Evolutionary conservation across 78 protist genomes (phyloP).

Genomic region (Bodo saltans): DNA sequence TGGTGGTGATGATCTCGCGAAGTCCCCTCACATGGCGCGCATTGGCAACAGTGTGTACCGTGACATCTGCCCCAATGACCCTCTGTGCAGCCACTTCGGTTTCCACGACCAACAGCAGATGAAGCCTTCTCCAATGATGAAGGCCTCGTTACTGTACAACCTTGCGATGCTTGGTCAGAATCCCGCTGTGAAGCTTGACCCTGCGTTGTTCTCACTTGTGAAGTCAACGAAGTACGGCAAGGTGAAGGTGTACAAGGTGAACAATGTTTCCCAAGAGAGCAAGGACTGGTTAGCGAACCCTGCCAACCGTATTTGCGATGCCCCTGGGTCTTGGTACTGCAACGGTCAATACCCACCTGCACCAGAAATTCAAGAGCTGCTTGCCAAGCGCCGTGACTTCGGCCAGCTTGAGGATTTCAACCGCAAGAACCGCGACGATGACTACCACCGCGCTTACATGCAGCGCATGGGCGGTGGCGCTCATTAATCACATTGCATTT

Average conservation of each 20-base stretch:
- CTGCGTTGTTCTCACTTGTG: background rate
- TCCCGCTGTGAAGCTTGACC: background rate
- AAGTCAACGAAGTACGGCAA: background rate
- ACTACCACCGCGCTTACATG: background rate
- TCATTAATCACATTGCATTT: too few species aligned
- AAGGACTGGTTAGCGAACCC: background rate
- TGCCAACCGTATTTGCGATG: background rate
- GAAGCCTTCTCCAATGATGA: background rate
- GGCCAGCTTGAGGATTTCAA: background rate
- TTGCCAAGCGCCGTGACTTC: background rate
- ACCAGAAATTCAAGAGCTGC: background rate
- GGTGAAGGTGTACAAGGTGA: background rate
- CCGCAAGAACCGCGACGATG: background rate
- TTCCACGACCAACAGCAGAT: background rate
- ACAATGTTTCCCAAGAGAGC: background rate
- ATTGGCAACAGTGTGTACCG: slow-evolving; percentile 32
- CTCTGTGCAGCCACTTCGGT: slow-evolving; percentile 30
- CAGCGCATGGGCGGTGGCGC: background rate
- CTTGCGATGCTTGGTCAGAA: background rate
- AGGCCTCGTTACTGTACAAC: slow-evolving; percentile 7
- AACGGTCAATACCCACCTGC: slow-evolving; percentile 1
- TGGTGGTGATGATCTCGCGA: slow-evolving; percentile 89
- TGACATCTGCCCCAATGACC: slow-evolving; percentile 59
- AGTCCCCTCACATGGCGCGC: slow-evolving; percentile 97
- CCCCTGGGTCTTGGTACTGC: slow-evolving; percentile 15